Percentiles rank a stretch among this genome's conserved stretches.
phyloP scores from a whole-genome alignment of 345 rosid species.

The Brassica juncea region DNA sequence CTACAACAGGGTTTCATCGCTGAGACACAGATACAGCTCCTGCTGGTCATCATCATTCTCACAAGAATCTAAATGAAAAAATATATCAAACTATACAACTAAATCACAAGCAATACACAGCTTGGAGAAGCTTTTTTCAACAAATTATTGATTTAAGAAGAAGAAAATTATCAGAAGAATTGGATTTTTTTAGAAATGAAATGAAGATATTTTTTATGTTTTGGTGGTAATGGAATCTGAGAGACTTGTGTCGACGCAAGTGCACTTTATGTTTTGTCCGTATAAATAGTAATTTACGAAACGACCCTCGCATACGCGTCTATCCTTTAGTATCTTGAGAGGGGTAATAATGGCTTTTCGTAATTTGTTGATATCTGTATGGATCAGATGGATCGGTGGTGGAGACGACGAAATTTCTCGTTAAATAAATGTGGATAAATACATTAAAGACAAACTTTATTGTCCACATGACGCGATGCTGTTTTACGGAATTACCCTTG shows the following conservation, averaged over 20 bases:
- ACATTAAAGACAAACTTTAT: neutral
- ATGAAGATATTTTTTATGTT: neutral
- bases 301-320: neutral
- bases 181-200: neutral
- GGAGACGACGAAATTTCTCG: conserved; percentile 22
- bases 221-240: conserved; percentile 29
- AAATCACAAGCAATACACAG: neutral
- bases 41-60: conserved; percentile 53
- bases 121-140: neutral
- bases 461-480: neutral
- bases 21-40: conserved; percentile 61
- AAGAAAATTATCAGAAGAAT: conserved; percentile 2
- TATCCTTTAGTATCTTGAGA: neutral
- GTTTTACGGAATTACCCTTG: conserved; percentile 11
- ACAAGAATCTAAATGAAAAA: conserved; percentile 2
- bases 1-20: conserved; percentile 81
- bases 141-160: neutral
- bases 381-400: conserved; percentile 48
- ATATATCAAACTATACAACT: conserved; percentile 1
- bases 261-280: conserved; percentile 18
- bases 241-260: conserved; percentile 42
- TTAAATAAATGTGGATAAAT: conserved; percentile 30
- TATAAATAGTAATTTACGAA: neutral
- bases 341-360: conserved; percentile 12
- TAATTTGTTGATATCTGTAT: neutral